phyloP scores from a whole-genome alignment of 805 yeast species.

The Nakazawaea ambrosiae region DNA sequence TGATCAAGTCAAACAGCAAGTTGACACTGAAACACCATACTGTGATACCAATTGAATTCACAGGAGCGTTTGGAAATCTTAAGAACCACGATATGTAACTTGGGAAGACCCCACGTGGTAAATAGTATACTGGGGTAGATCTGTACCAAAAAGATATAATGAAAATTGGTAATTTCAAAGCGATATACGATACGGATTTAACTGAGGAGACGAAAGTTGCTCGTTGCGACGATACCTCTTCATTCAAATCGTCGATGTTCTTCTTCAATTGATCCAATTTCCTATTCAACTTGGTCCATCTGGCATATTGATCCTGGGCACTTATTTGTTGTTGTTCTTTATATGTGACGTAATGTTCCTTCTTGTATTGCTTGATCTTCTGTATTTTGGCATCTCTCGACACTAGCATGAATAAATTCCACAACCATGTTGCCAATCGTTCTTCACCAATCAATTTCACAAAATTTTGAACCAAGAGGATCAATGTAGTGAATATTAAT shows the following conservation, averaged over 20 bases:
- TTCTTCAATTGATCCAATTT: constrained; percentile 48
- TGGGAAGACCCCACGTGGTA: constrained; percentile 57
- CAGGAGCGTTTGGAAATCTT: constrained; percentile 57
- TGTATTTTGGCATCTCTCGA: constrained; percentile 27
- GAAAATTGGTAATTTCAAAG: constrained; percentile 42
- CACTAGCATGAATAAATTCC: constrained; percentile 31
- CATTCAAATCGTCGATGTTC: constrained; percentile 39
- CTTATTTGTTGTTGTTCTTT: constrained; percentile 54
- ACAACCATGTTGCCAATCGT: constrained; percentile 25
- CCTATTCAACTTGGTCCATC: constrained; percentile 90
- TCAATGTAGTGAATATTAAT: constrained; percentile 1
- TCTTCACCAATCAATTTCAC: constrained; percentile 10
- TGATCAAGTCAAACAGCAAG: constrained; percentile 5
- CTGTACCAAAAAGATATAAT: constrained; percentile 45
- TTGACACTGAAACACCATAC: constrained; percentile 41
- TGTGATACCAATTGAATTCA: constrained; percentile 55
- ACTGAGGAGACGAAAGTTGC: constrained; percentile 26
- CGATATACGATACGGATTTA: constrained; percentile 26
- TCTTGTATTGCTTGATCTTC: constrained; percentile 25
- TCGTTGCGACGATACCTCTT: constrained; percentile 29
- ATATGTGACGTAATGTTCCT: constrained; percentile 39
- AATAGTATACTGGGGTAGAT: constrained; percentile 45
- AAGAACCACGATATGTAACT: constrained; percentile 43
- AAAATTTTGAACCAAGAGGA: constrained; percentile 1
- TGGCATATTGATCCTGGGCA: constrained; percentile 92